Conservation (phyloP, 148 eudicot genomes). For the Camellia sinensis region DNA sequence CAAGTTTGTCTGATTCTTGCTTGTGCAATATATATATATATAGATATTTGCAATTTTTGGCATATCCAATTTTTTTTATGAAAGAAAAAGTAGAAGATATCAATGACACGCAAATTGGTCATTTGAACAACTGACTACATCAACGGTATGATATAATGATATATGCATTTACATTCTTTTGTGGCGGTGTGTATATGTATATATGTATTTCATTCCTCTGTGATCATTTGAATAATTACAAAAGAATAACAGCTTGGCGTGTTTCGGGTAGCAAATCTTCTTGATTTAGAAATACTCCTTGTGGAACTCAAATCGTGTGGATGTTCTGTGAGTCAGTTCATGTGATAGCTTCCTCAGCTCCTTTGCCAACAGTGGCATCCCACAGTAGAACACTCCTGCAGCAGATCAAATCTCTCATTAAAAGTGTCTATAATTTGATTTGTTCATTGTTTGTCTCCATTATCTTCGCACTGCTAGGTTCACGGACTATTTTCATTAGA, state of each 20-base stretch:
- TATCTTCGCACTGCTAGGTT: not conserved
- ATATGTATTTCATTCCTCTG: slow-evolving; percentile 13
- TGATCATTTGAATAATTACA: slow-evolving; percentile 12
- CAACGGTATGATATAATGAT: not conserved
- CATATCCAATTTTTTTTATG: not conserved
- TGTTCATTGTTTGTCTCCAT: not conserved
- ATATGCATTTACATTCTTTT: slow-evolving; percentile 16
- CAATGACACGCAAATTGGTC: not conserved
- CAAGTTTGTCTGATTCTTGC: slow-evolving; percentile 1
- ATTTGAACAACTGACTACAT: slow-evolving; percentile 12
- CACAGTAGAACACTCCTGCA: slow-evolving; percentile 95
- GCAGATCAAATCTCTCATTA: slow-evolving; percentile 31
- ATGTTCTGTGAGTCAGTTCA: slow-evolving; percentile 63
- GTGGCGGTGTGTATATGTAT: slow-evolving; percentile 5
- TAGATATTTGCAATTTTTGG: not conserved
- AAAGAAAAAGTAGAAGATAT: not conserved
- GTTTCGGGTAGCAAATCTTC: not conserved
- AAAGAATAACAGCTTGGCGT: slow-evolving; percentile 6
- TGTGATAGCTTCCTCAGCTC: slow-evolving; percentile 69
- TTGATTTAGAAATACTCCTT: slow-evolving; percentile 66
- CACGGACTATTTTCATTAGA: not conserved
- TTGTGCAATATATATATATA: not conserved
- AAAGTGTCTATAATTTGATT: not conserved
- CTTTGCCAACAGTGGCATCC: slow-evolving; percentile 71
- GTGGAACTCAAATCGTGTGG: slow-evolving; percentile 94